Base-by-base conservation (phyloP, 2,329 filamentous ascomycete species). In the Botryotinia convoluta region DNA sequence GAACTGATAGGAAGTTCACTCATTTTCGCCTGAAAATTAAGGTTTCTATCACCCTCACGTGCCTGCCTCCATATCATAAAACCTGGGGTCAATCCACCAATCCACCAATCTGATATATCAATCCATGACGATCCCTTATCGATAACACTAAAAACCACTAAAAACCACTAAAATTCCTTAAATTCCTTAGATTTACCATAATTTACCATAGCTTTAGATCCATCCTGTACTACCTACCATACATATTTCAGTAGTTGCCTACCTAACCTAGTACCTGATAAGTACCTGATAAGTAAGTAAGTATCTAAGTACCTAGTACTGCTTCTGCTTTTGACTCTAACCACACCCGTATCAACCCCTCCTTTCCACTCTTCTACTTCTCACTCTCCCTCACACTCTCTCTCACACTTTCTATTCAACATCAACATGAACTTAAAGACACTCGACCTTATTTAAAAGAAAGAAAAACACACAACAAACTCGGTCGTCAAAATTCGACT, bases 271-370 rank as follows among this genome's bases (percentile, higher is more conserved):
- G 44, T 45, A 45, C 44, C 44, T 45, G 44, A 45, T 45, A 45
- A 45, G 18, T 8, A 45, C 20, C 44, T 45, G 44, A 45, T 45
- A 45, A 45, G 18, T 8, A 45, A n/a, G n/a, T n/a, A n/a, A n/a
- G n/a, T n/a, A n/a, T n/a, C 20, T 45, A 45, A 45, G 18, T 8
- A 45, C 20, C 48, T n/a, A 51, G 48, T n/a, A 51, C 48, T 70
- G 26, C 48, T 54, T 7, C 39, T 37, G n/a, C 51, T 54, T 54
- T 29, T 54, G 51, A n/a, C n/a, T 65, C 44, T 71, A 44, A 71
- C 69, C 44, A 64, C 60, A 44, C 20, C 64, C 69, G n/a, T 62
- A 29, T 18, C 51, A 45, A 62, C 54, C 59, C 69, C 44, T 64
- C 69, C 42, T 62, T 45, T 44, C 37, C 16, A n/a, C 37, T 37